Evolutionary conservation across 2,329 filamentous ascomycete species (phyloP).

Genomic region (Fusarium nodosum): DNA sequence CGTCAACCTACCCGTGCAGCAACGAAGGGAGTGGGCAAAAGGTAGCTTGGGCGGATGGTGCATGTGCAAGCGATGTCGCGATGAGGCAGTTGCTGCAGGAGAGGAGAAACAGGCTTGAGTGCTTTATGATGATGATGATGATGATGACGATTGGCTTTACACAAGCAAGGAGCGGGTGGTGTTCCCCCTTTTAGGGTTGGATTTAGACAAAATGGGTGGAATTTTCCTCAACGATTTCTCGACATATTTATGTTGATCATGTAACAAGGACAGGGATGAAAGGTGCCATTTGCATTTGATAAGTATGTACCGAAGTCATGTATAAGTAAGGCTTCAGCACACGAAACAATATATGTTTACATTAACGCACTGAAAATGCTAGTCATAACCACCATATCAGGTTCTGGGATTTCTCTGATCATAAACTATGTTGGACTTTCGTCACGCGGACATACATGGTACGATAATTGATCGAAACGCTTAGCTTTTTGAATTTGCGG

Average conservation of each 20-base stretch:
- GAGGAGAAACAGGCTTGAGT: conserved; percentile 29
- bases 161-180: conserved; percentile 15
- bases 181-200: conserved; percentile 22
- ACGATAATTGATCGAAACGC: neutral
- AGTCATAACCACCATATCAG: neutral
- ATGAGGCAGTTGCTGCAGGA: conserved; percentile 68
- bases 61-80: conserved; percentile 84
- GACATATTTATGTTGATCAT: conserved; percentile 9
- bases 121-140: neutral
- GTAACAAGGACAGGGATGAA: neutral
- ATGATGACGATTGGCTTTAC: conserved; percentile 2
- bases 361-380: neutral
- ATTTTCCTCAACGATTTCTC: conserved; percentile 12
- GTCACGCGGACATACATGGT: neutral
- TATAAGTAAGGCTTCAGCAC: conserved; percentile 11
- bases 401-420: neutral
- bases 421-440: neutral
- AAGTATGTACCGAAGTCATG: conserved; percentile 13
- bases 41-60: conserved; percentile 92
- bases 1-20: conserved; percentile 79
- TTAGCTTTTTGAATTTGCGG: neutral
- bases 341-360: neutral
- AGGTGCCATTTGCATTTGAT: neutral
- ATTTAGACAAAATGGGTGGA: conserved; percentile 34
- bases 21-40: conserved; percentile 88